These are phyloP conservation scores for Haplographium delicatum DNA, from an alignment of 495 filamentous ascomycete species.

Conservation along the genomic window DNA sequence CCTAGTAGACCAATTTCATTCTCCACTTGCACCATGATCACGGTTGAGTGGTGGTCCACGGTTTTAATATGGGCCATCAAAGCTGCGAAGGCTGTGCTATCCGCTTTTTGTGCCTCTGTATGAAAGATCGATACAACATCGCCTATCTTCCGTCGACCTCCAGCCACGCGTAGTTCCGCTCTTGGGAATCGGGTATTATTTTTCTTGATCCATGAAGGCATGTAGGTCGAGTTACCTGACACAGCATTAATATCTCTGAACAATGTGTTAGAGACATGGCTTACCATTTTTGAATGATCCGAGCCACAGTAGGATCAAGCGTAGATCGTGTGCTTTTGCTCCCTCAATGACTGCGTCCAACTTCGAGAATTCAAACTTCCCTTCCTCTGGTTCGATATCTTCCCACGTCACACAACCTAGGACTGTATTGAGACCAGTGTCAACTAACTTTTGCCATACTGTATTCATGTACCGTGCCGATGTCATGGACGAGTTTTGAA, in stretches of 20 bases:
- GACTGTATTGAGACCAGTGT: constrained; percentile 42
- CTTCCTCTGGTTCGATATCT: constrained; percentile 42
- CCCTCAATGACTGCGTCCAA: constrained; percentile 38
- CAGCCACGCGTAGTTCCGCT: constrained; percentile 29
- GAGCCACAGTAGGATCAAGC: constrained; percentile 46
- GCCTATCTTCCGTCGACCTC: constrained; percentile 25
- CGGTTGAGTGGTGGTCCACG: constrained; percentile 38
- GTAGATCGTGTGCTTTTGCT: constrained; percentile 35
- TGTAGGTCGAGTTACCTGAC: constrained; percentile 34
- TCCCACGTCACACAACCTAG: constrained; percentile 50
- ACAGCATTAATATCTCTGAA: too few relatives aligned
- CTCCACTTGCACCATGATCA: constrained; percentile 49
- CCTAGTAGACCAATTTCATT: constrained; percentile 43
- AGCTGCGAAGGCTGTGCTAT: constrained; percentile 33
- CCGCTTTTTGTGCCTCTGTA: constrained; percentile 29
- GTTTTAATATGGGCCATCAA: constrained; percentile 37
- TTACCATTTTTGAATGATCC: constrained; percentile 47
- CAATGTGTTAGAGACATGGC: too few relatives aligned
- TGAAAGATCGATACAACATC: constrained; percentile 37
- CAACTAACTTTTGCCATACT: constrained; percentile 38
- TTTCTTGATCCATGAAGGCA: constrained; percentile 41
- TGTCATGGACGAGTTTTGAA: constrained; percentile 46
- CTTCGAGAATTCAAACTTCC: constrained; percentile 38
- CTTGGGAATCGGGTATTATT: constrained; percentile 38
- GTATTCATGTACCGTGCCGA: constrained; percentile 39